These are phyloP conservation scores for Linum lewisii DNA, from an alignment of 345 rosid species.

Conservation along the genomic window DNA sequence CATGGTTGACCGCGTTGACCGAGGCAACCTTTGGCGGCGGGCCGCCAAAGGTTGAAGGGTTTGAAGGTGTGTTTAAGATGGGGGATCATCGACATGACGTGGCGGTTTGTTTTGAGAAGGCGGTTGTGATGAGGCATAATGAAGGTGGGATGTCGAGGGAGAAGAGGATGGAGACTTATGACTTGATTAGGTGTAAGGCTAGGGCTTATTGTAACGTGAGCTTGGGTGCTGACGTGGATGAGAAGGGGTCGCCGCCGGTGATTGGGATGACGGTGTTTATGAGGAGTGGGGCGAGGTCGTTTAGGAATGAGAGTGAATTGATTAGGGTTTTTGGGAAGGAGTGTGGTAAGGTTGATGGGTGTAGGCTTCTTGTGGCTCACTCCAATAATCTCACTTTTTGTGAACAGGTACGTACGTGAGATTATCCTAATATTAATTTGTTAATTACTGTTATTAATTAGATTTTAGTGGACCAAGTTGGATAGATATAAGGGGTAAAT, in stretches of 20 bases:
- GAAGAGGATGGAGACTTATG: conserved; percentile 49
- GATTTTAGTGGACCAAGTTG: no score
- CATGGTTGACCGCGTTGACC: conserved; percentile 35
- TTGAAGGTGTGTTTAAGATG: conserved; percentile 13
- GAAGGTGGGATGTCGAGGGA: conserved; percentile 72
- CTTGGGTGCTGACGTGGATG: neutral
- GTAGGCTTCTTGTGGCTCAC: conserved; percentile 53
- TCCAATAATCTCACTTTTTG: conserved; percentile 57
- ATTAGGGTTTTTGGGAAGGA: conserved; percentile 37
- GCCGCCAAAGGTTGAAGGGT: conserved; percentile 19
- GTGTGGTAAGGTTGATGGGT: conserved; percentile 41
- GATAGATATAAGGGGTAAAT: neutral
- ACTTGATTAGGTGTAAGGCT: conserved; percentile 50
- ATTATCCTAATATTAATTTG: conserved; percentile 2
- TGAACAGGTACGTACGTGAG: conserved; percentile 34
- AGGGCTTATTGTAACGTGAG: conserved; percentile 41
- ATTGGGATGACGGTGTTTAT: conserved; percentile 55
- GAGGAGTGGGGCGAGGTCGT: conserved; percentile 71
- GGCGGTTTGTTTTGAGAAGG: conserved; percentile 58
- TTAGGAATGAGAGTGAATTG: conserved; percentile 46
- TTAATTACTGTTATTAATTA: neutral
- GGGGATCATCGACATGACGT: conserved; percentile 10
- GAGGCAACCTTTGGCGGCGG: conserved; percentile 33
- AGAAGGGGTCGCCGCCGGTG: conserved; percentile 6
- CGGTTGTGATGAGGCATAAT: conserved; percentile 71